phyloP scores from a whole-genome alignment of 106 monocot genomes.

The Alisma plantagoaquatica region DNA sequence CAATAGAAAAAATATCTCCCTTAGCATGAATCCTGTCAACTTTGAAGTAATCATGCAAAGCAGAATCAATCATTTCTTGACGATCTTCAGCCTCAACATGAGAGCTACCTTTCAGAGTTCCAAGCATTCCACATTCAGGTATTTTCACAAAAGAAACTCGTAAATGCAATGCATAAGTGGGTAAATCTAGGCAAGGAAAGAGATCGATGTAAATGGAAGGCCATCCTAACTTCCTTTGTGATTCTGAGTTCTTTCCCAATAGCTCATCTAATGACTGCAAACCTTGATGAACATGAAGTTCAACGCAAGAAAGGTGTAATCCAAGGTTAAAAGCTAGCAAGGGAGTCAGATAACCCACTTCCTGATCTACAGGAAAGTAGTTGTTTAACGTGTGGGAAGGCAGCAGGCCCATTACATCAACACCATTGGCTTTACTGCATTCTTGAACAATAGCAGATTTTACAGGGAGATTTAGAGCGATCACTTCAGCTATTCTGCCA shows the following conservation, averaged over 20 bases:
- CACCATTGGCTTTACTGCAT: constrained; percentile 6
- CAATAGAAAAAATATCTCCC: constrained; percentile 74
- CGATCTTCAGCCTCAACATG: constrained; percentile 50
- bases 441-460: constrained; percentile 1
- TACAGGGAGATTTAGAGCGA: constrained; percentile 44
- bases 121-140: constrained; percentile 67
- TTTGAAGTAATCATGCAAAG: constrained; percentile 69
- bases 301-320: constrained; percentile 60
- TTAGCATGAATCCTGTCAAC: constrained; percentile 63
- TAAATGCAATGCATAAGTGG: constrained; percentile 78
- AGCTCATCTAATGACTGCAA: constrained; percentile 16
- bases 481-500: constrained; percentile 54
- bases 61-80: constrained; percentile 71
- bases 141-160: constrained; percentile 79
- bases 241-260: constrained; percentile 3
- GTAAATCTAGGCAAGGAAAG: constrained; percentile 48
- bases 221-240: too few species aligned
- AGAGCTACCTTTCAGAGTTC: constrained; percentile 48
- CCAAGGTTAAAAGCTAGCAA: constrained; percentile 87
- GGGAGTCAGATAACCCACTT: constrained; percentile 59
- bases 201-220: constrained; percentile 40
- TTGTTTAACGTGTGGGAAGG: constrained; percentile 29
- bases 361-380: constrained; percentile 14
- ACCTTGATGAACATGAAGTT: constrained; percentile 37
- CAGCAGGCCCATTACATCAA: constrained; percentile 24